A percentile compares a stretch with the other conserved stretches of the same genome.
These are phyloP conservation scores for Teratosphaeria pseudoeucalypti DNA, from an alignment of 2,329 filamentous ascomycete genomes.

Conservation along the genomic window DNA sequence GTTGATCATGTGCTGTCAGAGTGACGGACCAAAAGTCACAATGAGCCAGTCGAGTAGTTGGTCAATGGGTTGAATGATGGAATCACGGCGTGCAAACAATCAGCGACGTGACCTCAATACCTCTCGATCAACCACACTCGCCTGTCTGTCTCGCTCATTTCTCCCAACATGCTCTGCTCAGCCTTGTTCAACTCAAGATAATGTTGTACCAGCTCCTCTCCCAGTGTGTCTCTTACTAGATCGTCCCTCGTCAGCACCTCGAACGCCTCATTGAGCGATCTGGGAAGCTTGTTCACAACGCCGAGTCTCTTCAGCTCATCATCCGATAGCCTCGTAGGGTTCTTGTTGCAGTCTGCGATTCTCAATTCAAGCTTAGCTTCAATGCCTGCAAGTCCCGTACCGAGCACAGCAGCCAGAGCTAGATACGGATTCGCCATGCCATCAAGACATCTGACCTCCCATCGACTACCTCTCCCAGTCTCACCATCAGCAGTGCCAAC, in stretches of 20 bases:
- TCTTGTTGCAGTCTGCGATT: slow-evolving; percentile 21
- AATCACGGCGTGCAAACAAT: neutral
- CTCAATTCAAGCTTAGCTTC: slow-evolving; percentile 14
- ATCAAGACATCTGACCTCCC: slow-evolving; percentile 72
- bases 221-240: slow-evolving; percentile 38
- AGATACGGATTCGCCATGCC: slow-evolving; percentile 72
- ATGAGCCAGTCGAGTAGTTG: neutral
- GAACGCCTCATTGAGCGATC: slow-evolving; percentile 45
- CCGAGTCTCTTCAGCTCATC: slow-evolving; percentile 42
- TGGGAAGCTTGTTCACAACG: slow-evolving; percentile 46
- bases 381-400: slow-evolving; percentile 50
- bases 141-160: slow-evolving; percentile 40
- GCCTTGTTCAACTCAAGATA: slow-evolving; percentile 50
- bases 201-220: slow-evolving; percentile 41
- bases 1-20: neutral
- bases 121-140: slow-evolving; percentile 55
- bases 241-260: slow-evolving; percentile 39
- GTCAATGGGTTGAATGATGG: neutral
- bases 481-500: slow-evolving; percentile 28
- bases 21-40: neutral
- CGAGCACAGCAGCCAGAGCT: slow-evolving; percentile 51
- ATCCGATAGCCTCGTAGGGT: slow-evolving; percentile 42
- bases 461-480: slow-evolving; percentile 43
- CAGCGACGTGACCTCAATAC: slow-evolving; percentile 36
- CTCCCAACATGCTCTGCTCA: slow-evolving; percentile 43